Evolutionary conservation across 2,329 filamentous ascomycete genomes (phyloP).

Genomic region (Diaporthe humulicola): DNA sequence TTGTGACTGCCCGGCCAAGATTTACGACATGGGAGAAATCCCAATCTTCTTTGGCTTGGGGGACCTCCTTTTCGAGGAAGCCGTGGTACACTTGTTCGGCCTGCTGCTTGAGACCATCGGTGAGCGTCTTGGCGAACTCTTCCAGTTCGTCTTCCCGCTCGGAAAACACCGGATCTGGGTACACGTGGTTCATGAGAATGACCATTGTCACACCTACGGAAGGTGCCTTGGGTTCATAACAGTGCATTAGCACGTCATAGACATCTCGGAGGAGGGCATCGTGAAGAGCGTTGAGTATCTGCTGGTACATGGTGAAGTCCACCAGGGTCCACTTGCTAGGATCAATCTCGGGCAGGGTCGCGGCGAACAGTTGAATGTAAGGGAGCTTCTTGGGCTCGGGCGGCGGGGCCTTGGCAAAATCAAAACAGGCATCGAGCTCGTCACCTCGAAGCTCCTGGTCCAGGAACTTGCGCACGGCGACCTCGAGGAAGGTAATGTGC

Average conservation of each 20-base stretch:
- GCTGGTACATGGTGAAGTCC: slow-evolving; percentile 79
- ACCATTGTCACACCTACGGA: slow-evolving; percentile 84
- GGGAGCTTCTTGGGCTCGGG: slow-evolving; percentile 75
- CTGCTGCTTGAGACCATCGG: slow-evolving; percentile 78
- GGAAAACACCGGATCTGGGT: slow-evolving; percentile 81
- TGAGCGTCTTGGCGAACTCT: slow-evolving; percentile 79
- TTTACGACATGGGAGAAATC: slow-evolving; percentile 92
- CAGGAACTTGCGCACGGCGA: slow-evolving; percentile 85
- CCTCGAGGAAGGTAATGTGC: slow-evolving; percentile 85
- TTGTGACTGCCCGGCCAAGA: slow-evolving; percentile 87
- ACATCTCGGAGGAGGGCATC: slow-evolving; percentile 89
- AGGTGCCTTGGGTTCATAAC: slow-evolving; percentile 90
- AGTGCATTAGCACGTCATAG: slow-evolving; percentile 87
- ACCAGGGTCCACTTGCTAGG: slow-evolving; percentile 75
- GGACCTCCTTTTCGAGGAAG: slow-evolving; percentile 84
- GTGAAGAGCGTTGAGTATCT: slow-evolving; percentile 80
- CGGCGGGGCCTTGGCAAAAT: slow-evolving; percentile 80
- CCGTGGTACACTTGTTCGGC: slow-evolving; percentile 85
- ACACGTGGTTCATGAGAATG: slow-evolving; percentile 85
- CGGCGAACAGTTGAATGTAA: slow-evolving; percentile 64
- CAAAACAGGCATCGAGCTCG: slow-evolving; percentile 86
- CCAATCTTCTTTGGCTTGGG: slow-evolving; percentile 85
- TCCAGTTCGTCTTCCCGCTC: slow-evolving; percentile 77
- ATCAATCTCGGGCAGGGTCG: slow-evolving; percentile 68
- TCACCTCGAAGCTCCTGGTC: slow-evolving; percentile 86